Conservation (phyloP, 73 alveolate species). For the Tetrahymena thermophila region DNA sequence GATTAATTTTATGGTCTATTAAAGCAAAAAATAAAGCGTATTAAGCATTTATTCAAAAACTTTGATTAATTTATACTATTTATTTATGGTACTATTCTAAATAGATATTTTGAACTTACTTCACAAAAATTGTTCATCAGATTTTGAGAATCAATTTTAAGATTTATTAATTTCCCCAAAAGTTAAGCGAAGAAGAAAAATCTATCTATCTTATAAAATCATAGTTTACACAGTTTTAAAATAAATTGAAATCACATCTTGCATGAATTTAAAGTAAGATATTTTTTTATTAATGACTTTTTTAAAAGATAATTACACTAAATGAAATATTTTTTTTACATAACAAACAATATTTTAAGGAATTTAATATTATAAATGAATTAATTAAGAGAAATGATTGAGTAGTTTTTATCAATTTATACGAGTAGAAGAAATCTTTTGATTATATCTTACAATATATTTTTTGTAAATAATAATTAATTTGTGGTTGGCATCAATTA, state of each 20-base stretch:
- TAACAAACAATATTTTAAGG: no score
- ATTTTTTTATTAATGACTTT: no score
- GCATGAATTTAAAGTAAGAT: no score
- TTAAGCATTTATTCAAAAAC: neutral
- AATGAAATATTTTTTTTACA: no score
- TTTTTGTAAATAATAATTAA: neutral
- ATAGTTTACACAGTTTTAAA: neutral
- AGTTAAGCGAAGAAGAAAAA: neutral
- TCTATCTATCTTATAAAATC: no score
- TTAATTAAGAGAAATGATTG: no score
- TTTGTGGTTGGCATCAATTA: neutral
- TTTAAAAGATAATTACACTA: no score
- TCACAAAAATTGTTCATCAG: no score
- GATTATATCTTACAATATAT: neutral
- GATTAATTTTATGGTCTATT: no score
- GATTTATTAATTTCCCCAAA: neutral
- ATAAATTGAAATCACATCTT: no score
- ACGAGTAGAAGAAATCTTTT: neutral
- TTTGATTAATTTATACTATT: neutral
- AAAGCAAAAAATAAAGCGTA: neutral
- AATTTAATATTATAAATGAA: no score
- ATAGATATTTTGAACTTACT: neutral
- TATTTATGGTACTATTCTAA: neutral
- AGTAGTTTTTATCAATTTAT: no score
- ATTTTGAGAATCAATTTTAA: neutral